phyloP scores from a whole-genome alignment of 768 basidiomycete genomes.

The Pleurotus giganteus region DNA sequence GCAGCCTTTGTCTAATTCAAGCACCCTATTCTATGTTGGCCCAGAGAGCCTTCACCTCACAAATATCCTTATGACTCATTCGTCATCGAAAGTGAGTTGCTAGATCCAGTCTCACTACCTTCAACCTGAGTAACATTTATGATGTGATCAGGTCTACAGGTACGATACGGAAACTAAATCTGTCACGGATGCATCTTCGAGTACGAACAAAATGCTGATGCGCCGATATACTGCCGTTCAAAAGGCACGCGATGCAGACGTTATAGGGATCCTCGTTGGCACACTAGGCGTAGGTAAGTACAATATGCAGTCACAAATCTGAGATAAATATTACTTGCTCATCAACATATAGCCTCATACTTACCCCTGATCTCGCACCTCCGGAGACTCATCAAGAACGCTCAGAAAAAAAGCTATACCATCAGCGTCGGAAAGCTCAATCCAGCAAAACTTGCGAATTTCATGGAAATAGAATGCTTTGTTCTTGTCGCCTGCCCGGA shows the following conservation, averaged over 20 bases:
- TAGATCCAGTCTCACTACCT: not conserved
- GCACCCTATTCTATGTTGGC: constrained; percentile 60
- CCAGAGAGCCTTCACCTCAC: constrained; percentile 76
- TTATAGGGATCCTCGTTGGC: constrained; percentile 93
- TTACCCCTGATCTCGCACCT: constrained; percentile 82
- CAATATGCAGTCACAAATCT: constrained; percentile 9
- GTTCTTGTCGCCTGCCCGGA: constrained; percentile 94
- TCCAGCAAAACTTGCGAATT: constrained; percentile 93
- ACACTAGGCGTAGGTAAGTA: constrained; percentile 83
- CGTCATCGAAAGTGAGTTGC: constrained; percentile 52
- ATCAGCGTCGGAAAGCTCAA: constrained; percentile 94
- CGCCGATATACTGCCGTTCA: constrained; percentile 86
- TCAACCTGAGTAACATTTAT: not conserved
- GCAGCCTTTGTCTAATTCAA: not conserved
- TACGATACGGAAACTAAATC: constrained; percentile 61
- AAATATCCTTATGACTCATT: constrained; percentile 85
- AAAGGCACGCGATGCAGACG: constrained; percentile 86
- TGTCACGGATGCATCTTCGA: constrained; percentile 56
- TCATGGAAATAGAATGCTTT: constrained; percentile 94
- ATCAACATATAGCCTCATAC: constrained; percentile 62
- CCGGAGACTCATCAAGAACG: constrained; percentile 60
- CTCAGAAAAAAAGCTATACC: constrained; percentile 90
- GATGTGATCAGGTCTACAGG: constrained; percentile 57
- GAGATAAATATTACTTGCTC: not conserved
- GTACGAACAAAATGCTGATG: constrained; percentile 84